Percentiles rank a stretch among this genome's conserved stretches.
Evolutionary conservation across 768 basidiomycete genomes (phyloP).

Genomic region (Brasilioporus rufonigricans): DNA sequence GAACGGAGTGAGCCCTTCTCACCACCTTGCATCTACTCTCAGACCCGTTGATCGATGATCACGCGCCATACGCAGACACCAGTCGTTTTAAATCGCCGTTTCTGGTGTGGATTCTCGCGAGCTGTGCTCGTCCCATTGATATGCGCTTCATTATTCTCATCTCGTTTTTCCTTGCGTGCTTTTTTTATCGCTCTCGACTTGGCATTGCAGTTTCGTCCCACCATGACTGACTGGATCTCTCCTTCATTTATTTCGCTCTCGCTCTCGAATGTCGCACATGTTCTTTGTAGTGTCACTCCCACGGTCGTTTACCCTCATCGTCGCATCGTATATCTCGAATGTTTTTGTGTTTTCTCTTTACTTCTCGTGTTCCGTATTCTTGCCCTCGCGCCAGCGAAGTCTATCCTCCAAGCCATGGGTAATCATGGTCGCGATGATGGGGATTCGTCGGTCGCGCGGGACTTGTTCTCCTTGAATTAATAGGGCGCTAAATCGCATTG

Average conservation of each 20-base stretch:
- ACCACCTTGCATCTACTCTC: too few relatives aligned
- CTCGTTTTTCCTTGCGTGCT: background rate
- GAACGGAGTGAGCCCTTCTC: background rate
- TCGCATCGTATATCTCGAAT: background rate
- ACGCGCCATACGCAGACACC: too few relatives aligned
- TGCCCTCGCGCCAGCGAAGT: background rate
- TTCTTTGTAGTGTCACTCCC: constrained; percentile 2
- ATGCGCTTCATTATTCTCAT: background rate
- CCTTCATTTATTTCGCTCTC: background rate
- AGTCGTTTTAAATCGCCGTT: background rate
- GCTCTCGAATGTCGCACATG: constrained; percentile 2
- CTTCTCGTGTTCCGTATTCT: background rate
- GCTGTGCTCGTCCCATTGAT: background rate
- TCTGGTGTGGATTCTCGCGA: background rate
- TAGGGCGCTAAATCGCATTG: constrained; percentile 8
- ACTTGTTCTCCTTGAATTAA: background rate
- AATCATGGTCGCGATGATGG: background rate
- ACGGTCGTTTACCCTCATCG: background rate
- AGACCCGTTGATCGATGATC: too few relatives aligned
- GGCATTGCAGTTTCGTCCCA: background rate
- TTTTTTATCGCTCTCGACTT: background rate
- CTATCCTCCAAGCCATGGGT: background rate
- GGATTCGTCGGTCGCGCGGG: background rate
- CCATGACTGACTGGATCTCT: background rate
- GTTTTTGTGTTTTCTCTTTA: background rate